Conservation (phyloP, 139 green algal species). For the Limnomonas spitsbergensis region DNA sequence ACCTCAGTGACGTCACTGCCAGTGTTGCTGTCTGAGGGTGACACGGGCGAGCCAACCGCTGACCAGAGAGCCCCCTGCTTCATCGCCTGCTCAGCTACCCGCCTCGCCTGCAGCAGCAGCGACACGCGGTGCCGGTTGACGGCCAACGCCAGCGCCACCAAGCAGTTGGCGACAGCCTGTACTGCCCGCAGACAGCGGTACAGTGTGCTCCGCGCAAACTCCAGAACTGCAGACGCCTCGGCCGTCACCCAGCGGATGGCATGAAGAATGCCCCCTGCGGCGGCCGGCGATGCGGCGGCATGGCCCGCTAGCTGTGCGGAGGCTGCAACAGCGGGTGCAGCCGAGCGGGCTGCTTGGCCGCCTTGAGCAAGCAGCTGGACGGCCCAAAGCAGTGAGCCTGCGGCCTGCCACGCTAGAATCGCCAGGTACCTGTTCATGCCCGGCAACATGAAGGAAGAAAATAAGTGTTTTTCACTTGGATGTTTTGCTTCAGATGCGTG, state of each 20-base stretch:
- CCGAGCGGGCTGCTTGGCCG: too few relatives aligned
- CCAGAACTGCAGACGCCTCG: not conserved
- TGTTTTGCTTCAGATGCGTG: too few relatives aligned
- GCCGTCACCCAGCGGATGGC: not conserved
- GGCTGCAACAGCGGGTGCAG: not conserved
- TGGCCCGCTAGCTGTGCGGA: not conserved
- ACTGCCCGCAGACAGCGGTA: slow-evolving; percentile 9
- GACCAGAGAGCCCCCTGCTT: too few relatives aligned
- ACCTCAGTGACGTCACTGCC: not conserved
- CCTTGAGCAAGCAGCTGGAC: too few relatives aligned
- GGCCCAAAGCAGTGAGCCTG: too few relatives aligned
- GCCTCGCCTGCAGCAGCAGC: slow-evolving; percentile 29
- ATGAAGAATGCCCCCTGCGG: not conserved
- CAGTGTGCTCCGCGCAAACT: not conserved
- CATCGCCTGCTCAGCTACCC: too few relatives aligned
- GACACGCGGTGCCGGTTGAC: slow-evolving; percentile 36
- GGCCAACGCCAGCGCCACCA: slow-evolving; percentile 15
- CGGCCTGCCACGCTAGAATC: too few relatives aligned
- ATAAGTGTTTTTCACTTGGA: too few relatives aligned
- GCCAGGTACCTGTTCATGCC: too few relatives aligned
- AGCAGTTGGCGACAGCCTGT: slow-evolving; percentile 36
- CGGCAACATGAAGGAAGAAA: too few relatives aligned
- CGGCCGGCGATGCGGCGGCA: not conserved
- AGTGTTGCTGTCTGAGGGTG: too few relatives aligned
- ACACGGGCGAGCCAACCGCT: too few relatives aligned